Evolutionary conservation across 2,329 filamentous ascomycete species (phyloP).

Genomic region (Plectosphaerella sp.): DNA sequence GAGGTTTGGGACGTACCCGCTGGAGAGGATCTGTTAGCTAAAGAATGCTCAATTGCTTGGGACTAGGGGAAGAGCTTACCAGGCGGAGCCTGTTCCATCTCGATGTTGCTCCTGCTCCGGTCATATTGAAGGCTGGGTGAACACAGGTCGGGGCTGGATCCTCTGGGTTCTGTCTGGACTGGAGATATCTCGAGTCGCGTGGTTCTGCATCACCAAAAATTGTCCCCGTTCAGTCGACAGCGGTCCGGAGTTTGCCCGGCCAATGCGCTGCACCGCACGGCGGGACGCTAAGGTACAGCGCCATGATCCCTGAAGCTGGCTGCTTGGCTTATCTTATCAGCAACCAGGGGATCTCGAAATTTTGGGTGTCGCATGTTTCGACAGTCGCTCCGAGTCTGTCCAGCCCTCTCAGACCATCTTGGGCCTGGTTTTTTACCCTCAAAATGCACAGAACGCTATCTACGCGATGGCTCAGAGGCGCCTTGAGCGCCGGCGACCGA

Average conservation of each 20-base stretch:
- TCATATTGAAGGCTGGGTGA: conserved; percentile 36
- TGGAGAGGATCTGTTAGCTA: conserved; percentile 8
- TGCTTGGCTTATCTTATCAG: not conserved
- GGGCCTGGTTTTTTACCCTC: not conserved
- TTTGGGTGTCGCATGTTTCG: not conserved
- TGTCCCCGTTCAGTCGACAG: conserved; percentile 4
- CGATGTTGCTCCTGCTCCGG: conserved; percentile 22
- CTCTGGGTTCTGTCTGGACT: not conserved
- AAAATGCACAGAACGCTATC: conserved; percentile 40
- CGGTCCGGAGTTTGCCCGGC: conserved; percentile 9
- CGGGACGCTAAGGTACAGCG: too few relatives aligned
- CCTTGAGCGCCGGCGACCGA: conserved; percentile 35
- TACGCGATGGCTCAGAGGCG: conserved; percentile 36
- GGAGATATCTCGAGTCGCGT: not conserved
- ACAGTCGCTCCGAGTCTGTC: not conserved
- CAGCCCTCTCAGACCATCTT: not conserved
- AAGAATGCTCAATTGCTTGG: not conserved
- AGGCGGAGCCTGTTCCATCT: conserved; percentile 71
- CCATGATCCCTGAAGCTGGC: not conserved
- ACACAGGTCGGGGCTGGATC: conserved; percentile 1
- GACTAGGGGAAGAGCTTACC: conserved; percentile 43
- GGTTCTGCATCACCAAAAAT: conserved; percentile 8
- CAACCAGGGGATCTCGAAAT: not conserved
- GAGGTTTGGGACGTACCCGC: conserved; percentile 9
- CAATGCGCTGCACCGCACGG: not conserved